Evolutionary conservation across 495 filamentous ascomycete genomes (phyloP), one percentile per base, ranked within the genome.

Genomic region (Daldinia loculata): DNA sequence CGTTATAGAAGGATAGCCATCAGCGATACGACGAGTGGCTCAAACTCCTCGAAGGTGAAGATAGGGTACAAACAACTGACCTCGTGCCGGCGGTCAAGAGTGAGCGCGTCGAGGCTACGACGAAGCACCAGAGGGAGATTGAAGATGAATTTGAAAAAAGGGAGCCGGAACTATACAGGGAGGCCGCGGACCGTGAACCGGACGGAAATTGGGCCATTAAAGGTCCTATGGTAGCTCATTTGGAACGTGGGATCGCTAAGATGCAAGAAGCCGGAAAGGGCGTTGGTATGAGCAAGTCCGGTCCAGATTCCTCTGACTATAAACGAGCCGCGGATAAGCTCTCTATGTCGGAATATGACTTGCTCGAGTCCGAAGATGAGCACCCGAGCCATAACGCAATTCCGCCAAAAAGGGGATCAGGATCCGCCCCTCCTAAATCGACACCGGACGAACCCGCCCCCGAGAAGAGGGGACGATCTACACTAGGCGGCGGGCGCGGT

Each of bases 1-100:
- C 74, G 75, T 50, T n/a, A 2, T 43, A 82, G 75, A 75, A 78
- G 68, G 78, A 82, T 34, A 77, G 74, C 24, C 70, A 80, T 50
- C 60, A 69, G 15, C 72, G 59, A 14, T 83, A 83, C 56, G 74
- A 77, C 1, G 74, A 76, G 14, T 84, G 80, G 80, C 75, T 83
- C 0, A 66, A 63, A 26, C 68, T 74, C 7, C 78, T 83, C 12
- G 75, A 76, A 27, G 76, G 72, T 12, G 79, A 83, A 50, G 80
- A 81, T 30, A 78, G 78, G 26, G 76, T 74, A 7, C 74, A 76
- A 4, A 69, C 66, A 2, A 72, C 71, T 6, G 80, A 81, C 17
- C 71, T 84, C 12, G 75, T 77, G 11, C 75, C 77, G 4, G 60
- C 77, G n/a, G 69, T 77, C 52, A 82, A 83, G 61, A 65, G 73